Conservation (phyloP, 495 filamentous ascomycete genomes). For the Letharia lupina region DNA sequence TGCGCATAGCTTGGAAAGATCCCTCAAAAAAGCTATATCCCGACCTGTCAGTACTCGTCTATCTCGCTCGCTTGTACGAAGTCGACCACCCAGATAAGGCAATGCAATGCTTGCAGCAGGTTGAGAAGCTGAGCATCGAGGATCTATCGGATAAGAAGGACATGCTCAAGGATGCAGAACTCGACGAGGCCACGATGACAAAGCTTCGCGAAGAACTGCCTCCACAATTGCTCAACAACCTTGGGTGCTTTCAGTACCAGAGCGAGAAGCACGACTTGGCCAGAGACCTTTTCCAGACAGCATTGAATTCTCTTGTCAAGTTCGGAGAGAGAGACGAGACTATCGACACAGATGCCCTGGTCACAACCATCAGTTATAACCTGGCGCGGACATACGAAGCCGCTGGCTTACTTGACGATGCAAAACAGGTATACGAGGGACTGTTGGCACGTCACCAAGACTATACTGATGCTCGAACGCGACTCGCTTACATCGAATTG, state of each 20-base stretch:
- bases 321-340: conserved; percentile 54
- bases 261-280: conserved; percentile 71
- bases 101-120: conserved; percentile 78
- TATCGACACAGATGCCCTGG: conserved; percentile 77
- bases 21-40: conserved; percentile 72
- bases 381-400: conserved; percentile 94
- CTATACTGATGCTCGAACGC: conserved; percentile 82
- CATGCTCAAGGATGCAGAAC: conserved; percentile 52
- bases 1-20: conserved; percentile 83
- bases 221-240: conserved; percentile 91
- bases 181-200: conserved; percentile 49
- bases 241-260: conserved; percentile 89
- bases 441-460: conserved; percentile 73
- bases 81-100: conserved; percentile 76
- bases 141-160: conserved; percentile 57
- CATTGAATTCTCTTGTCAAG: conserved; percentile 74
- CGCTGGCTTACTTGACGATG: conserved; percentile 68
- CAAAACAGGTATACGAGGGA: conserved; percentile 77
- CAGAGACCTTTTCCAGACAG: conserved; percentile 80
- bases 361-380: conserved; percentile 92
- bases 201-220: conserved; percentile 65
- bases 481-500: conserved; percentile 81
- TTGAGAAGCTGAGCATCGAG: conserved; percentile 78
- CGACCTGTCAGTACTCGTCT: conserved; percentile 84
- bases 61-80: conserved; percentile 87